Evolutionary conservation across 306 rosid species (phyloP).

Genomic region (Glycine latifolia): DNA sequence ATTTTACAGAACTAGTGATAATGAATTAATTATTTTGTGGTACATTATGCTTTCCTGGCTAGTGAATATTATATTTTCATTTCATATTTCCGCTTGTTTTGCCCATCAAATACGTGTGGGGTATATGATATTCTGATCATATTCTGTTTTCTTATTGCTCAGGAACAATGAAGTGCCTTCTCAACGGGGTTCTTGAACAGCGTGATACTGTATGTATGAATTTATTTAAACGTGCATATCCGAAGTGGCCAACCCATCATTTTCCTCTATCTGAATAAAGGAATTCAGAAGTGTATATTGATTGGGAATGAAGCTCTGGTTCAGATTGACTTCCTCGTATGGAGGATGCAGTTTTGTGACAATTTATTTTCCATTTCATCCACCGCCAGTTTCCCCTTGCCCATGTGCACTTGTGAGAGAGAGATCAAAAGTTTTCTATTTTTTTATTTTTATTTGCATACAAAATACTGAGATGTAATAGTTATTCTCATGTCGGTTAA

Average conservation of each 20-base stretch:
- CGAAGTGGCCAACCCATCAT: conserved; percentile 75
- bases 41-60: background rate
- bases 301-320: conserved; percentile 94
- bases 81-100: conserved; percentile 4
- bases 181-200: conserved; percentile 85
- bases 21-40: background rate
- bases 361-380: background rate
- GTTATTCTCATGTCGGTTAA: background rate
- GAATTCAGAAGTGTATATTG: conserved; percentile 49
- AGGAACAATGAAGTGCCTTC: conserved; percentile 89
- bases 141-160: conserved; percentile 21
- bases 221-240: conserved; percentile 87
- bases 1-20: conserved; percentile 1
- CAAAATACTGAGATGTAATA: background rate
- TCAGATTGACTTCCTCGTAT: conserved; percentile 61
- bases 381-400: conserved; percentile 25
- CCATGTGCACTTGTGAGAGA: background rate
- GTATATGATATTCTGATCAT: background rate
- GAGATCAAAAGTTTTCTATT: conserved; percentile 11
- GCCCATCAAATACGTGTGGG: background rate
- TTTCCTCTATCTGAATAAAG: conserved; percentile 60
- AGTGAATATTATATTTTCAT: background rate
- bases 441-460: conserved; percentile 14
- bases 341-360: conserved; percentile 45
- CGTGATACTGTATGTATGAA: conserved; percentile 86